Evolutionary conservation across 2,329 filamentous ascomycete genomes (phyloP).

Genomic region (Apiospora sp.): DNA sequence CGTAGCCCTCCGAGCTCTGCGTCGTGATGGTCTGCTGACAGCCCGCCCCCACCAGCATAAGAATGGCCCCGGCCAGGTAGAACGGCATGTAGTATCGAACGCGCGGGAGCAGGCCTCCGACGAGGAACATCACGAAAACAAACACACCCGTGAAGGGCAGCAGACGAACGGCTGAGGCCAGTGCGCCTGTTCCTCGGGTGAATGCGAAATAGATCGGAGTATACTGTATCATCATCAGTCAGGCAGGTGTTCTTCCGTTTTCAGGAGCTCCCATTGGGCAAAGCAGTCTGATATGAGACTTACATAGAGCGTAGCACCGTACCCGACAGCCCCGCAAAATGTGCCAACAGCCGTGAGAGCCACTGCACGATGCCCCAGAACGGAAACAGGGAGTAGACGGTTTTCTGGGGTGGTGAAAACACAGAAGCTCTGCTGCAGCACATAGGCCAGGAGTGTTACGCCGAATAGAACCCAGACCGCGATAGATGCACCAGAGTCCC

Average conservation of each 20-base stretch:
- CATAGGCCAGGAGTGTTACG: slow-evolving; percentile 52
- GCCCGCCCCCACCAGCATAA: slow-evolving; percentile 39
- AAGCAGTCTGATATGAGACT: not conserved
- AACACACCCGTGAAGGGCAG: slow-evolving; percentile 54
- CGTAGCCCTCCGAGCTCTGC: slow-evolving; percentile 35
- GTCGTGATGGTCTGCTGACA: slow-evolving; percentile 39
- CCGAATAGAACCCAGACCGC: slow-evolving; percentile 56
- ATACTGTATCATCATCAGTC: slow-evolving; percentile 41
- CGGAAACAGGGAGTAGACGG: slow-evolving; percentile 55
- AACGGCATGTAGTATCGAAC: slow-evolving; percentile 48
- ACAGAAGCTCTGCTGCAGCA: slow-evolving; percentile 53
- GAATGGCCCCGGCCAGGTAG: slow-evolving; percentile 40
- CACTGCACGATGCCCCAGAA: slow-evolving; percentile 48
- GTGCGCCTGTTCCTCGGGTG: slow-evolving; percentile 48
- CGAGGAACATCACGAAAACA: slow-evolving; percentile 66
- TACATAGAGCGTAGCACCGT: slow-evolving; percentile 53
- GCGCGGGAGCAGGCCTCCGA: slow-evolving; percentile 48
- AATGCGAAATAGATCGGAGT: slow-evolving; percentile 65
- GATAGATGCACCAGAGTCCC: slow-evolving; percentile 54
- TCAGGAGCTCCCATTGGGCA: not conserved
- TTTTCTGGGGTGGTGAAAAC: slow-evolving; percentile 52
- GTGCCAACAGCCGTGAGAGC: slow-evolving; percentile 53
- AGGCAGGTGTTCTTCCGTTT: not conserved
- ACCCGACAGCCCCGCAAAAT: slow-evolving; percentile 44
- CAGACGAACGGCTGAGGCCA: slow-evolving; percentile 51